Evolutionary conservation across 441 rosid genomes (phyloP), one percentile per base, ranked within the genome.

Genomic region (Arabidopsis lyrata): DNA sequence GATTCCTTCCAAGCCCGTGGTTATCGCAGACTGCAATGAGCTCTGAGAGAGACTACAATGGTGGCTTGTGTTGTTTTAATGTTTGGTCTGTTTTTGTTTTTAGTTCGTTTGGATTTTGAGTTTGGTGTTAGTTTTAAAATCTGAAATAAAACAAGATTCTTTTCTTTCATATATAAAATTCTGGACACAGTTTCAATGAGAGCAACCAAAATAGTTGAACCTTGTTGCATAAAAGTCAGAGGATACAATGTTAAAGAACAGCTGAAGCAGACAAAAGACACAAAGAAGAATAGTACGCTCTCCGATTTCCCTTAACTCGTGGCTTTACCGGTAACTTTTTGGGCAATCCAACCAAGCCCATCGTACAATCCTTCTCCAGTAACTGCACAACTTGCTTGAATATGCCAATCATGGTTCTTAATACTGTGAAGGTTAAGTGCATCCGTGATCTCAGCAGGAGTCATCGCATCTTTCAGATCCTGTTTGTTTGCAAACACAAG

Each of bases 361-460:
- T 95, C 97, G 27, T 86, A 83, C 54, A 92, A 81, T 27, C 97
- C 99, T 4, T 92, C 97, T 18, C 96, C 97, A 8, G 96, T 93
- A 20, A 92, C 87, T 5, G 94, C 96, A 80, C 90, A 88, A 55
- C 97, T 91, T 49, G 98, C 88, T 86, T 95, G 98, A 62, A 95
- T 95, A 78, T 95, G 99, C 98, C 98, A 93, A 71, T 95, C 98
- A 64, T 95, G 98, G 75, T 85, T 93, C 87, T 93, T 95, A 73
- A 93, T 95, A 82, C 92, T 85, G 54, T 93, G 99, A 67, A 95
- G 98, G 32, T 96, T 90, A 14, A 91, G 93, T 24, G 92, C 92
- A 66, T 93, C 99, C 0, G 97, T 90, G 57, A 93, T 91, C 76
- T 95, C 99, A 31, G 94, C 94, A 0, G 97, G 98, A 66, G 90